Evolutionary conservation across 306 rosid species (phyloP).

Genomic region (Luffa aegyptiaca): DNA sequence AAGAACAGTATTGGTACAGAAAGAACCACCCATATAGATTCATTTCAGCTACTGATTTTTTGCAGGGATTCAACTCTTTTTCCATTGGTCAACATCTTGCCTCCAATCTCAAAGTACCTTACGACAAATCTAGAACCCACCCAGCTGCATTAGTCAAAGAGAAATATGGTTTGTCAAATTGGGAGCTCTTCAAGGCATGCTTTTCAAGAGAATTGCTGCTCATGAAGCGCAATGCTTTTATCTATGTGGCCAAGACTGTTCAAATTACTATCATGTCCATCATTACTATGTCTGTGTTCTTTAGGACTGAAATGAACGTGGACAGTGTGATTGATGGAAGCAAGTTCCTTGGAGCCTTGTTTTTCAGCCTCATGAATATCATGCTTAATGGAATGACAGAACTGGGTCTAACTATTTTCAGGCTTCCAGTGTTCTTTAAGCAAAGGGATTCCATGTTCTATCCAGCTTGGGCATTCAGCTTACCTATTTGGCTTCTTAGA

Average conservation of each 20-base stretch:
- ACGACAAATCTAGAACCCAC: constrained; percentile 34
- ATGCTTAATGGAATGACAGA: constrained; percentile 78
- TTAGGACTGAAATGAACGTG: constrained; percentile 47
- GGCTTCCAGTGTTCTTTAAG: constrained; percentile 59
- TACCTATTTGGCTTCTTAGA: constrained; percentile 67
- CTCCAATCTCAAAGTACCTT: constrained; percentile 36
- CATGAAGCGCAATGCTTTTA: constrained; percentile 48
- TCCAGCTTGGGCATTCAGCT: constrained; percentile 71
- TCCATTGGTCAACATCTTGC: constrained; percentile 37
- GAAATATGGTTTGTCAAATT: constrained; percentile 48
- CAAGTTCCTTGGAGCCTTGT: constrained; percentile 55
- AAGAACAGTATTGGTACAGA: constrained; percentile 62
- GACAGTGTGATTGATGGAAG: constrained; percentile 29
- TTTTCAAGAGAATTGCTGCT: constrained; percentile 66
- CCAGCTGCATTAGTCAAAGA: constrained; percentile 54
- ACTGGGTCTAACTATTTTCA: constrained; percentile 35
- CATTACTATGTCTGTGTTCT: constrained; percentile 44
- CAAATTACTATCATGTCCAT: constrained; percentile 45
- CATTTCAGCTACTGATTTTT: constrained; percentile 45
- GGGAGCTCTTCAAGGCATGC: constrained; percentile 69
- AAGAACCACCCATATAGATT: constrained; percentile 37
- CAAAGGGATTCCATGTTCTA: constrained; percentile 65
- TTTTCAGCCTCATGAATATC: constrained; percentile 43
- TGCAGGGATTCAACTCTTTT: constrained; percentile 25
- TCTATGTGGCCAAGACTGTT: constrained; percentile 38